Conservation (phyloP, 352 stramenopile genomes). For the Plasmopara muralis region DNA sequence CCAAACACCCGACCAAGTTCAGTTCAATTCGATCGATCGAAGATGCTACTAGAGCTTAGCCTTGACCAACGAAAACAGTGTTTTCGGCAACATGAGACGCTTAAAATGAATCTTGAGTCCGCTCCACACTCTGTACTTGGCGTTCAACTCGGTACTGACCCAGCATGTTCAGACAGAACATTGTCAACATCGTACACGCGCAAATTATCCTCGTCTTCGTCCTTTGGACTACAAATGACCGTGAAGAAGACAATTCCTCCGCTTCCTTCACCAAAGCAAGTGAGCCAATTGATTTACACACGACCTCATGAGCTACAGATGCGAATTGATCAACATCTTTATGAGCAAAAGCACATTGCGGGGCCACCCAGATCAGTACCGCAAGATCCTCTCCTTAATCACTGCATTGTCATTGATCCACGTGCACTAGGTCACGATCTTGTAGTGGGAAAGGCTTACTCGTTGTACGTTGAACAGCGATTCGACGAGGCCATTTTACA, state of each 20-base stretch:
- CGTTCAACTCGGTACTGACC: conserved; percentile 27
- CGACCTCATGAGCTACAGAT: conserved; percentile 61
- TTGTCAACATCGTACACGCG: conserved; percentile 6
- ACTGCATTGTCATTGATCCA: conserved; percentile 58
- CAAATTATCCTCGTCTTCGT: conserved; percentile 5
- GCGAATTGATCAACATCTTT: conserved; percentile 53
- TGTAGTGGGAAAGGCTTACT: conserved; percentile 45
- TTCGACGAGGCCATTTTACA: conserved; percentile 50
- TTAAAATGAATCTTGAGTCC: conserved; percentile 32
- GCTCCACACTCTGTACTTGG: conserved; percentile 56
- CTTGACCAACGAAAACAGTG: conserved; percentile 65
- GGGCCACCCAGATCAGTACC: conserved; percentile 36
- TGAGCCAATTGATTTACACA: conserved; percentile 56
- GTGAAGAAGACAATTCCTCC: conserved; percentile 40
- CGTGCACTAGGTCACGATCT: conserved; percentile 33
- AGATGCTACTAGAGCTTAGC: conserved; percentile 63
- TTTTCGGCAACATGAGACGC: conserved; percentile 35
- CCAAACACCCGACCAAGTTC: conserved; percentile 42
- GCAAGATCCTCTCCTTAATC: conserved; percentile 57
- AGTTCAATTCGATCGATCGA: conserved; percentile 49
- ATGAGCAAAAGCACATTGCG: conserved; percentile 37
- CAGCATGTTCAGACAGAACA: conserved; percentile 11
- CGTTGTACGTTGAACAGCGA: conserved; percentile 49
- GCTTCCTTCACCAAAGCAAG: conserved; percentile 48
- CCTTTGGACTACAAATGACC: conserved; percentile 4